Base-by-base conservation (phyloP, 2,329 filamentous ascomycete genomes). In the Blastomyces parvus region DNA sequence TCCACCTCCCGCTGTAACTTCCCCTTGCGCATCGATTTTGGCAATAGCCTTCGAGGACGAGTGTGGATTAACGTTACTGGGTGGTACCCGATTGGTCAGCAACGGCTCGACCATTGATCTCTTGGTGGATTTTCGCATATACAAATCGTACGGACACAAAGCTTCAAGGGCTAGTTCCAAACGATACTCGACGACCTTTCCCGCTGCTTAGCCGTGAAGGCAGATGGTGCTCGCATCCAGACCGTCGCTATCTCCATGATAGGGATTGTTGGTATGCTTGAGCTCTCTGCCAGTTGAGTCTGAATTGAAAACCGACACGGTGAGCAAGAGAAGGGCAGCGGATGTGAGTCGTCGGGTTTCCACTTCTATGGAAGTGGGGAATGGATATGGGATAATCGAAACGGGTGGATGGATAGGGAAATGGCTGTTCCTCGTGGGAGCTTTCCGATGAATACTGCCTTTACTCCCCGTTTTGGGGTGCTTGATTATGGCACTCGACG, bases 191-290 rank as follows among this genome's bases (percentile, higher is more conserved):
- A 50, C 40, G 9, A 22, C 42, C 19, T 50, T 48, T 19, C 36
- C 53, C 13, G n/a, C 55, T 50, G 25, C 36, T 33, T 30, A 5
- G 14, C 27, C 22, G 14, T 52, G 22, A 55, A 38, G 25, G 60
- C 66, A 66, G 71, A 74, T 74, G 69, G 75, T 77, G 72, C 74
- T 77, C 74, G 75, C 68, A 71, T 71, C 67, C 65, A 36, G 22
- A 53, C 38, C 3, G 22, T 22, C 17, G 9, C 38, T 22, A 17
- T 59, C 14, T 17, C 19, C 22, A 42, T 40, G 22, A 63, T 69
- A 66, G 53, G 25, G 62, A 57, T 65, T 60, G 70, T 62, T 63
- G 69, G 62, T 69, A 69, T 68, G 70, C 74, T 77, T 74, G 75
- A 77, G 73, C 72, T 76, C 73, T 74, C 71, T 65, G 61, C 62